Base-by-base conservation (phyloP, 1,139 yeast genomes). In the Diutina catenulata region DNA sequence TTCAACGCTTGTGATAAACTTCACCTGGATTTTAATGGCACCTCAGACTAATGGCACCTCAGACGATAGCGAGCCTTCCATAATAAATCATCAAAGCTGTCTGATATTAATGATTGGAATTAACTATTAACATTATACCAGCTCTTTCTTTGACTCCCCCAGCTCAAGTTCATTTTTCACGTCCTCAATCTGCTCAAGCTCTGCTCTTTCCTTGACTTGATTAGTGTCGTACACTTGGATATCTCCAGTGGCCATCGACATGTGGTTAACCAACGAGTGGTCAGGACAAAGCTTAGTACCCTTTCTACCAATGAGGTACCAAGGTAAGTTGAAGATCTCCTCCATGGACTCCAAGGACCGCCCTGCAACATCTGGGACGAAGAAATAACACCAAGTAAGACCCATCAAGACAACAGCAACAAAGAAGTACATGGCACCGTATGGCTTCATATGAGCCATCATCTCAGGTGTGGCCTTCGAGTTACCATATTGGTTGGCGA, bases 401-500 rank as follows among this genome's bases (percentile, higher is more conserved):
- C 73, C 62, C 13, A 70, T 18, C 1, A 53, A 39, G 44, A 67
- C 52, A 2, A 73, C 64, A 15, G 62, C 76, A 9, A 60, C 60
- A 45, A 73, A 75, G 49, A 75, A 70, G 51, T 63, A 68, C 55
- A 75, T 72, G 0, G 77, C 67, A 21, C 80, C 80, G 49, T 58
- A 67, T 23, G 65, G 61, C 37, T 65, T 48, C 68, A 74, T 53
- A 1, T 65, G 53, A 28, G 70, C 40, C 45, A 74, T 53, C 74
- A 75, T 66, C 38, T 59, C 55, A 7, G 80, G 79, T 36, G 72
- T 48, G 0, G 79, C 79, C 50, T 70, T 73, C 16, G 78, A 68
- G 52, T 72, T 73, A 47, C 76, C 78, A 15, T 68, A 76, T 51
- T 75, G 80, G 53, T 70, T 72, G 25, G 68, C 70, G 47, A 70